These are phyloP conservation scores for Elasticomyces elasticus DNA, from an alignment of 495 filamentous ascomycete species.

Conservation along the genomic window DNA sequence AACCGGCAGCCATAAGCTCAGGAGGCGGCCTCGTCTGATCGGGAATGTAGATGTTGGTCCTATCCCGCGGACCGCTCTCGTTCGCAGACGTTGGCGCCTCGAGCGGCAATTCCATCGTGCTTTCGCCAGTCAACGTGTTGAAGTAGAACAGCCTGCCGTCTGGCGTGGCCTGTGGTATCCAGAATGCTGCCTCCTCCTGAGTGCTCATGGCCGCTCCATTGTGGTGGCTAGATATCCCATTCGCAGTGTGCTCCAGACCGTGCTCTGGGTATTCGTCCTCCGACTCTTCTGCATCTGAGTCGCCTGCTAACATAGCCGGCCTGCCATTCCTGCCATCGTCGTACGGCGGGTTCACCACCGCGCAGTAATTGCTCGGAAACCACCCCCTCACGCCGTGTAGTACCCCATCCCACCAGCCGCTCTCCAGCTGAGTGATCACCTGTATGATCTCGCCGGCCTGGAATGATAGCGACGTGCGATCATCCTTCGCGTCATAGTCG, in stretches of 20 bases:
- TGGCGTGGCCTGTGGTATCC: constrained; percentile 95
- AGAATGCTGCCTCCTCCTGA: constrained; percentile 86
- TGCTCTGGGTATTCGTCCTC: constrained; percentile 56
- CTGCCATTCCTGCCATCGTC: constrained; percentile 41
- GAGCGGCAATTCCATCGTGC: constrained; percentile 84
- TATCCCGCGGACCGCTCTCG: constrained; percentile 78
- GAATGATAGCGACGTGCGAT: constrained; percentile 92
- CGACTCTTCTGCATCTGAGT: constrained; percentile 40
- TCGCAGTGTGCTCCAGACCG: constrained; percentile 53
- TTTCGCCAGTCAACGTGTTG: constrained; percentile 89
- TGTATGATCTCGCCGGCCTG: constrained; percentile 92
- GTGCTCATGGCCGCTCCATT: constrained; percentile 52
- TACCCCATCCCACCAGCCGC: constrained; percentile 98
- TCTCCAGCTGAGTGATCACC: constrained; percentile 94
- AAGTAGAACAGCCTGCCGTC: constrained; percentile 95
- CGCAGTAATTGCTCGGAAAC: constrained; percentile 99
- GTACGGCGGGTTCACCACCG: constrained; percentile 57
- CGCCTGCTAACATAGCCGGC: constrained; percentile 21
- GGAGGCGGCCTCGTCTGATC: constrained; percentile 83
- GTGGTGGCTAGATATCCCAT: constrained; percentile 40
- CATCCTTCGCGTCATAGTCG: constrained; percentile 85
- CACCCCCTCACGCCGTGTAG: constrained; percentile 88
- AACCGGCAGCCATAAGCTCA: constrained; percentile 83
- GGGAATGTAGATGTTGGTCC: constrained; percentile 76
- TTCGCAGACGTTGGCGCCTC: constrained; percentile 74